Evolutionary conservation across 2,329 filamentous ascomycete genomes (phyloP).

Genomic region (Microsporum ferrugineum): DNA sequence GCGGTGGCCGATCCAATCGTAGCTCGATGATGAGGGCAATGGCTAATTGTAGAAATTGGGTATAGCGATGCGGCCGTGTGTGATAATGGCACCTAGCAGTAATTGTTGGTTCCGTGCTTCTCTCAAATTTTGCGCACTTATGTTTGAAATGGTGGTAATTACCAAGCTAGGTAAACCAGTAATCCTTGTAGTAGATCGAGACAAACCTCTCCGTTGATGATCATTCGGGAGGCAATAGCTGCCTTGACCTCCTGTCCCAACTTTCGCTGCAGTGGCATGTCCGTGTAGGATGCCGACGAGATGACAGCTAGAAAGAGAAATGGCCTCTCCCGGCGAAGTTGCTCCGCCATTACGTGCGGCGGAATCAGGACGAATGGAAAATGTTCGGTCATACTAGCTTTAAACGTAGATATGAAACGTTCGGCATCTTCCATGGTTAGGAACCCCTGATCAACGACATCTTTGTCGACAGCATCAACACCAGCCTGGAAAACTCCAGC

Average conservation of each 20-base stretch:
- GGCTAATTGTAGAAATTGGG: conserved; percentile 28
- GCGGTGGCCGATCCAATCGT: conserved; percentile 19
- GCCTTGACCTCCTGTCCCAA: conserved; percentile 24
- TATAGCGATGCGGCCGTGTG: conserved; percentile 22
- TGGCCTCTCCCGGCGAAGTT: conserved; percentile 23
- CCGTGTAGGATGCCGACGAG: conserved; percentile 23
- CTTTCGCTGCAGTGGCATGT: conserved; percentile 25
- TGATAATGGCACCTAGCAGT: conserved; percentile 24
- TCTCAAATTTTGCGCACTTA: background rate
- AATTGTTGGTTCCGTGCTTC: background rate
- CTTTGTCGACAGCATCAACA: background rate
- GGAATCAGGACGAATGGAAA: conserved; percentile 30
- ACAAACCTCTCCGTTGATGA: conserved; percentile 23
- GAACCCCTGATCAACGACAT: conserved; percentile 16
- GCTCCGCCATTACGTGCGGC: conserved; percentile 15
- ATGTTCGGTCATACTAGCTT: conserved; percentile 26
- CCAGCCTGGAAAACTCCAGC: background rate
- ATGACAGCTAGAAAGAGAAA: conserved; percentile 29
- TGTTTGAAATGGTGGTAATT: background rate
- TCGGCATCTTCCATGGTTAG: conserved; percentile 13
- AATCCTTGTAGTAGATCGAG: conserved; percentile 34
- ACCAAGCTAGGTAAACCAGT: conserved; percentile 29
- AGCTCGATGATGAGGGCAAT: conserved; percentile 28
- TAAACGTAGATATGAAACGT: conserved; percentile 24
- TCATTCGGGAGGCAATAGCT: conserved; percentile 22